Evolutionary conservation across 768 basidiomycete species (phyloP), one percentile per base, ranked within the genome.

Genomic region (Gymnopilus dilepis): DNA sequence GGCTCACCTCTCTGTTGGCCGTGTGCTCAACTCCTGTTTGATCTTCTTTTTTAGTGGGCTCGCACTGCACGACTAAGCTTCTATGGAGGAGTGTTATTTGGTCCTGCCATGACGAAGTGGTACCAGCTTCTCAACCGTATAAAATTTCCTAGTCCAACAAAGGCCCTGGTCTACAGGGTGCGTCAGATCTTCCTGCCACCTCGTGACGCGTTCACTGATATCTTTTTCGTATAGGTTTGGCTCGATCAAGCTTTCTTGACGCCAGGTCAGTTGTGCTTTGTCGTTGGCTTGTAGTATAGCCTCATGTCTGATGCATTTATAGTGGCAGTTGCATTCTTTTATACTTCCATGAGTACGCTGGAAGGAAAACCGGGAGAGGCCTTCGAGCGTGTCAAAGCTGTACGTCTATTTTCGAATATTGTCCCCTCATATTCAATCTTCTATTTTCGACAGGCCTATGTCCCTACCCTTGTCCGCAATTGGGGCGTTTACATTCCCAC

Each of bases 51-150:
- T 0, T 38, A 61, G 45, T 62, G 40, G 55, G 33, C 19, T 37
- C 58, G 88, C 30, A 89, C 91, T 1, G 84, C 85, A 9, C 80
- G 90, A 31, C 72, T 91, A 33, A 80, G 84, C 3, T 85, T 89
- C 69, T 94, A 91, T 69, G 92, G 92, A 73, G 92, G 90, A 37
- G 83, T 77, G 6, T 74, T 96, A 56, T 94, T 96, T 74, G 94
- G 91, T 2, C 93, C 95, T 3, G 80, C 83, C 13, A 80, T 95
- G 71, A 92, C 92, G 1, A 89, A 86, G 61, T 96, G 94, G 94
- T 93, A 91, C 67, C 78, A 83, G 54, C 76, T 88, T 61, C 80
- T 95, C 57, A 87, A 91, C 67, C 75, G 87, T 6, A 80, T 95
- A 64, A 85, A 87, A 64, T 91, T 94, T 70, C 64, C 84, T 1